Base-by-base conservation (phyloP, 768 basidiomycete species). In the Neoboletus brunneissimus region DNA sequence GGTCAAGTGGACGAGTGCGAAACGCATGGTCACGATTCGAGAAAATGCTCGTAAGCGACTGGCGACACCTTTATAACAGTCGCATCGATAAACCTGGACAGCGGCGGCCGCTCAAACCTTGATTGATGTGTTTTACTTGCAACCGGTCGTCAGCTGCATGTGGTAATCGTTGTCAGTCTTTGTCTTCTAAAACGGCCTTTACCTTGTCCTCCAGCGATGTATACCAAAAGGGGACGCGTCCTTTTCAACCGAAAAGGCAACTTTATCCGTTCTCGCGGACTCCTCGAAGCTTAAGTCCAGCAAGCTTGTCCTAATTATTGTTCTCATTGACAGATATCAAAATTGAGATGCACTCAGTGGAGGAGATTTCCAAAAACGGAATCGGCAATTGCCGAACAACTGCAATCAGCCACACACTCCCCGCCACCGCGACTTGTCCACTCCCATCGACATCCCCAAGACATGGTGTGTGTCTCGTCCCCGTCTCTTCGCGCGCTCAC, bases 401-500 rank as follows among this genome's bases (percentile, higher is more conserved):
- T 77, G 60, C 70, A n/a, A 69, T 53, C 77, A 84, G 83, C 83
- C 81, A 81, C 81, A n/a, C n/a, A n/a, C n/a, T n/a, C n/a, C n/a
- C n/a, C n/a, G n/a, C n/a, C n/a, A n/a, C n/a, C n/a, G n/a, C n/a
- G n/a, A n/a, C n/a, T n/a, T n/a, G n/a, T n/a, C n/a, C n/a, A n/a
- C n/a, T n/a, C n/a, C n/a, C n/a, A 68, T 75, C 77, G 74, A 81
- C 79, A 78, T 77, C 81, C 73, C 76, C 83, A 87, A 84, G 79
- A 83, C 77, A 86, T 88, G 86, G 86, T 87, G 58, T 65, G 84
- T 72, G 43, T 47, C 48, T 37, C 34, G 23, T 53, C 32, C 25
- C 46, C 37, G 0, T 53, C 38, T 34, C 7, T 41, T 44, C 22
- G 11, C 25, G 3, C 64, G 57, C 60, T 57, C 27, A 77, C 37